These are phyloP conservation scores for Astrocystis sublimbata DNA, from an alignment of 495 filamentous ascomycete genomes.

Conservation along the genomic window DNA sequence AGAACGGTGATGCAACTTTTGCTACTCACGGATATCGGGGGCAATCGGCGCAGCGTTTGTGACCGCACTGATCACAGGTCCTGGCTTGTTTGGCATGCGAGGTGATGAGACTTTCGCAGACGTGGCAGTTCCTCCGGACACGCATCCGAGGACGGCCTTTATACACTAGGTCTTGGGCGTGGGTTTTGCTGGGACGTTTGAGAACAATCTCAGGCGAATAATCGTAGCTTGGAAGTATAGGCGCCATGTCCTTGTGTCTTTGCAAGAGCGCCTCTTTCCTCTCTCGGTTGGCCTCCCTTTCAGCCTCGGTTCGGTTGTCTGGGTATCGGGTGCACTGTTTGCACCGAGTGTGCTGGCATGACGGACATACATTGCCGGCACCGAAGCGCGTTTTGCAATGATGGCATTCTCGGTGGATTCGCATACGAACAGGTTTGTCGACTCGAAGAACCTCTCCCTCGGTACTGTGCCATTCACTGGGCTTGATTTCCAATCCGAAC, in stretches of 20 bases:
- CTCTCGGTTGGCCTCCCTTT: slow-evolving; percentile 50
- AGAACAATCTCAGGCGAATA: slow-evolving; percentile 47
- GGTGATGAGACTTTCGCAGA: slow-evolving; percentile 66
- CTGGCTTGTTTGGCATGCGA: slow-evolving; percentile 54
- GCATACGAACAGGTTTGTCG: slow-evolving; percentile 88
- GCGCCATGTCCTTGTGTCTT: slow-evolving; percentile 49
- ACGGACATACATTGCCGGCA: slow-evolving; percentile 65
- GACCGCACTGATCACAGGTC: slow-evolving; percentile 69
- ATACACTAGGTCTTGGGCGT: slow-evolving; percentile 69
- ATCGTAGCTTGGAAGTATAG: slow-evolving; percentile 51
- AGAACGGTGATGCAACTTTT: not conserved
- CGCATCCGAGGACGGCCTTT: slow-evolving; percentile 64
- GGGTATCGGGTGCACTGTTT: slow-evolving; percentile 77
- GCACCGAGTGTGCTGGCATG: slow-evolving; percentile 76
- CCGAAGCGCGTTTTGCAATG: slow-evolving; percentile 74
- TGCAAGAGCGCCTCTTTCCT: slow-evolving; percentile 47
- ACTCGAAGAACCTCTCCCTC: slow-evolving; percentile 67
- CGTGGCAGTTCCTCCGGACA: slow-evolving; percentile 74
- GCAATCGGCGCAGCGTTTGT: slow-evolving; percentile 78
- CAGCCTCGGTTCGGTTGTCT: slow-evolving; percentile 50
- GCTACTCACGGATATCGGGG: slow-evolving; percentile 75
- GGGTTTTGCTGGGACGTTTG: slow-evolving; percentile 62
- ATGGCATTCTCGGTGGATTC: slow-evolving; percentile 82
- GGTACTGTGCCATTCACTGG: slow-evolving; percentile 64
- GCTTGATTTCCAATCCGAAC: slow-evolving; percentile 70